phyloP scores from a whole-genome alignment of 2,329 filamentous ascomycete species.

The Thelonectria discophora region DNA sequence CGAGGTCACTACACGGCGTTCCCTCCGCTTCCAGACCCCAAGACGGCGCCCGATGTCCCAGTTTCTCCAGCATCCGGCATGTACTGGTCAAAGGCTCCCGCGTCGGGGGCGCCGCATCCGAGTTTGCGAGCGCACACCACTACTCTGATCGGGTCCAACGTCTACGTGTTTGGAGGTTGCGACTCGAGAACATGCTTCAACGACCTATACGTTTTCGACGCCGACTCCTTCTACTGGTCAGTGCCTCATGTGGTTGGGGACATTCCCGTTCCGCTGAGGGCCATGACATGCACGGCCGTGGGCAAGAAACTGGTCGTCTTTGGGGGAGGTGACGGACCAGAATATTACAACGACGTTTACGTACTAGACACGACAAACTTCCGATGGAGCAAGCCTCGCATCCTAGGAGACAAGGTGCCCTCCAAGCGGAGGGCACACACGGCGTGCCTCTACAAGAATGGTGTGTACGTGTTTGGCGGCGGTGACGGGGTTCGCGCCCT shows the following conservation, averaged over 20 bases:
- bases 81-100: conserved; percentile 74
- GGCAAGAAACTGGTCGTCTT: conserved; percentile 76
- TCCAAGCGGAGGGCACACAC: conserved; percentile 73
- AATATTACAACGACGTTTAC: conserved; percentile 77
- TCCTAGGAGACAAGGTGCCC: conserved; percentile 66
- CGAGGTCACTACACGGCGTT: conserved; percentile 58
- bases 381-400: conserved; percentile 70
- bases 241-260: conserved; percentile 71
- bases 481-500: conserved; percentile 75
- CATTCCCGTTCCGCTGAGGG: conserved; percentile 70
- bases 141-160: conserved; percentile 71
- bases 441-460: conserved; percentile 75
- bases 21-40: conserved; percentile 65
- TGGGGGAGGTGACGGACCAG: conserved; percentile 74
- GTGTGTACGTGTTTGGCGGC: conserved; percentile 76
- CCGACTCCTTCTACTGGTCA: conserved; percentile 76
- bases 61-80: conserved; percentile 73
- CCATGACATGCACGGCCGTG: conserved; percentile 77
- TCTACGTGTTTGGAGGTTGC: conserved; percentile 75
- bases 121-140: conserved; percentile 73
- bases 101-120: conserved; percentile 69
- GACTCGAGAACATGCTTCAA: conserved; percentile 74
- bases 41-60: conserved; percentile 66
- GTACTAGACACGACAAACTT: conserved; percentile 76
- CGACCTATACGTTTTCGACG: conserved; percentile 73